Evolutionary conservation across 2,329 filamentous ascomycete species (phyloP), one percentile per base, ranked within the genome.

Genomic region (Cladophialophora immunda): DNA sequence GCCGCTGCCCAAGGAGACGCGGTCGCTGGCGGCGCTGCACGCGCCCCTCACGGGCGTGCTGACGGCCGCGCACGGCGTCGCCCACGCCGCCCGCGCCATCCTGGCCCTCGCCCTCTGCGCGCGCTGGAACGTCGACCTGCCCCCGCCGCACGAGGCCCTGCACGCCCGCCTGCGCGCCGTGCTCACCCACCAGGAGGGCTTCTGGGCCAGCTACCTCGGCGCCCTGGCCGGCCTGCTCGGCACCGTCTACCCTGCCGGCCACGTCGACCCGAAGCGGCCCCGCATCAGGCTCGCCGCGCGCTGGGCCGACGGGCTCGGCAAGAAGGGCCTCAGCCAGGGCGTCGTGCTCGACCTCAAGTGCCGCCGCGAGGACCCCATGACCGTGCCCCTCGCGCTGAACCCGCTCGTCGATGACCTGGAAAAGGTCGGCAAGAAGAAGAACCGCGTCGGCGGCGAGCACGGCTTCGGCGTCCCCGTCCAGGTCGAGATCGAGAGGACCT

Each of bases 371-470:
- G 70, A 69, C 19, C 30, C 64, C 8, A 62, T 72, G 66, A 70
- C 64, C 5, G 30, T 56, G 13, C 65, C 65, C 25, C 61, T 71
- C 22, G 73, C 73, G 53, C 32, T 78, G n/a, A 74, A 75, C 45
- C 74, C 73, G 29, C 69, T 74, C 52, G 53, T 78, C 9, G 70
- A 75, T 30, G 75, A 74, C 52, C 66, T 78, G n/a, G 70, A 77
- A 62, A 76, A 76, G 65, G 71, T 78, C 4, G 77, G 77, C 1
- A 79, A 78, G 66, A 77, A 75, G 63, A 79, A 79, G 72, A 72
- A 78, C 56, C 76, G 76, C 68, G 74, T 78, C 50, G 76, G 76
- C 19, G 76, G 76, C 8, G 70, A 77, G 41, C 66, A 67, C 66
- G 70, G 70, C 1, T 72, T 68, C 50, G 70, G 70, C 7, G 65